A percentile compares a stretch with the other conserved stretches of the same genome.
Evolutionary conservation across 1,139 yeast species (phyloP).

Genomic region (Pichia sp.): DNA sequence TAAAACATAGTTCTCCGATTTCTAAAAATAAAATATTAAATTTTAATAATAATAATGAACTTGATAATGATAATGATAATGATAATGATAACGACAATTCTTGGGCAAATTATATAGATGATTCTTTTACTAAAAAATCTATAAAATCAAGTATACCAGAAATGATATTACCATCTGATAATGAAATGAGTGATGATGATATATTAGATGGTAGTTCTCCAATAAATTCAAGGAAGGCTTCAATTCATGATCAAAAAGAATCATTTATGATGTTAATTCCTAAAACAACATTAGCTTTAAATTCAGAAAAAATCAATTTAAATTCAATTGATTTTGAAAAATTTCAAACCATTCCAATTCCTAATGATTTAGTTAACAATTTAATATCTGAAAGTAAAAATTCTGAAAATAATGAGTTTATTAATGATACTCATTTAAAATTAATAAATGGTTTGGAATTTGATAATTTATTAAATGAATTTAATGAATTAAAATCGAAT

Average conservation of each 20-base stretch:
- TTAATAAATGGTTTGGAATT: not conserved
- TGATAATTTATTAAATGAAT: no score
- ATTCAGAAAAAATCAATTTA: slow-evolving; percentile 6
- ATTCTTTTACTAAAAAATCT: slow-evolving; percentile 15
- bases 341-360: slow-evolving; percentile 6
- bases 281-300: slow-evolving; percentile 6
- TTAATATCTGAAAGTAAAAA: slow-evolving; percentile 14
- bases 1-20: not conserved
- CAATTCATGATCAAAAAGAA: slow-evolving; percentile 9
- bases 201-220: slow-evolving; percentile 17
- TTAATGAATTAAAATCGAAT: no score
- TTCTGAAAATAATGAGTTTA: slow-evolving; percentile 10
- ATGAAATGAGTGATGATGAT: slow-evolving; percentile 37
- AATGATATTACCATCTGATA: slow-evolving; percentile 20
- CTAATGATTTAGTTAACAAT: slow-evolving; percentile 1
- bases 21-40: no score
- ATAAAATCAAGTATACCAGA: slow-evolving; percentile 4
- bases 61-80: not conserved
- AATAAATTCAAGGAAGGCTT: slow-evolving; percentile 6
- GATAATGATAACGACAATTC: slow-evolving; percentile 7
- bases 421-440: not conserved
- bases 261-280: slow-evolving; percentile 12
- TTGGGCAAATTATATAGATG: slow-evolving; percentile 34
- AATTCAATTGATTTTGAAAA: not conserved
- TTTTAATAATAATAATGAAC: no score